Conservation (phyloP, 495 filamentous ascomycete genomes). For the Aspergillus homomorphus region DNA sequence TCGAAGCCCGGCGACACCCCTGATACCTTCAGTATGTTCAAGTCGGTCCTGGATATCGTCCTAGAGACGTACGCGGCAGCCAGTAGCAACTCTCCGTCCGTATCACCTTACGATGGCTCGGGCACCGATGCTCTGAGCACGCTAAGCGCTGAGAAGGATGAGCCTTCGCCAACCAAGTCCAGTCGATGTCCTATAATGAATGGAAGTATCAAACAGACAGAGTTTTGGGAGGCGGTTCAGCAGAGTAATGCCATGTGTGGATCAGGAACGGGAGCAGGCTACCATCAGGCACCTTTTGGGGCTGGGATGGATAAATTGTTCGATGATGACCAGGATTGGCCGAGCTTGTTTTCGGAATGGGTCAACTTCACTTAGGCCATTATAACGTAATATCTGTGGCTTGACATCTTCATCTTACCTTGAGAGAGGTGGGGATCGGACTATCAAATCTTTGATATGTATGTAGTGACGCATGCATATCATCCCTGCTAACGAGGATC, state of each 20-base stretch:
- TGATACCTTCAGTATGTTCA: not conserved
- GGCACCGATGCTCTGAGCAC: not conserved
- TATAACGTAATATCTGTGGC: too few relatives aligned
- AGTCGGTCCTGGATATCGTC: not conserved
- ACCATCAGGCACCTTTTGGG: not conserved
- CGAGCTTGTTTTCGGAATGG: constrained; percentile 5
- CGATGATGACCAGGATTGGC: not conserved
- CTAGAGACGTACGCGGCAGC: not conserved
- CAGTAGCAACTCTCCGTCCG: not conserved
- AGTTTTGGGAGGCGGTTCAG: not conserved
- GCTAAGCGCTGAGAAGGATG: not conserved
- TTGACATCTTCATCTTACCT: too few relatives aligned
- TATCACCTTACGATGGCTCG: not conserved
- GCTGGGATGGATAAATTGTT: not conserved
- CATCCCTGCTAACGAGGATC: too few relatives aligned
- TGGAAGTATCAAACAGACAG: not conserved
- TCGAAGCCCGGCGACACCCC: not conserved
- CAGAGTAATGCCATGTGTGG: not conserved
- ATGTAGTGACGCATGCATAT: too few relatives aligned
- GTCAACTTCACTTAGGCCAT: not conserved
- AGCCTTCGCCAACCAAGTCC: not conserved
- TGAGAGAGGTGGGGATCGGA: too few relatives aligned
- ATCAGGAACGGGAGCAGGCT: not conserved
- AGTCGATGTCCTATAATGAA: constrained; percentile 2
- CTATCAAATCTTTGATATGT: too few relatives aligned